Percentiles rank a stretch among this genome's conserved stretches.
These are phyloP conservation scores for Termitomyces sp. DNA, from an alignment of 768 basidiomycete species.

Conservation along the genomic window DNA sequence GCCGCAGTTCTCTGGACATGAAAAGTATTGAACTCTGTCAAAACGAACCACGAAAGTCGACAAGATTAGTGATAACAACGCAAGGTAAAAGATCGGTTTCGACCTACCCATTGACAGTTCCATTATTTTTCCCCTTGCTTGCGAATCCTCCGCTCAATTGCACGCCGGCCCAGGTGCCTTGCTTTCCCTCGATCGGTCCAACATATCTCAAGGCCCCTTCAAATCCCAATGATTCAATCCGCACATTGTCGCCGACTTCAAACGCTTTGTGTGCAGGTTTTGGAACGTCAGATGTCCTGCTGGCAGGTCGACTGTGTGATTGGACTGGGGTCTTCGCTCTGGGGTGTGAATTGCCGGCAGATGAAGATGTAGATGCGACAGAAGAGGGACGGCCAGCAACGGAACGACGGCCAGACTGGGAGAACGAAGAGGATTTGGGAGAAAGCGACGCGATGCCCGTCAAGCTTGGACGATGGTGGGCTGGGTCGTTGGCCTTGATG, in stretches of 20 bases:
- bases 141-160: conserved; percentile 82
- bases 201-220: conserved; percentile 82
- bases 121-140: conserved; percentile 96
- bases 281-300: conserved; percentile 42
- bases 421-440: conserved; percentile 41
- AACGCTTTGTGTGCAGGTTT: conserved; percentile 50
- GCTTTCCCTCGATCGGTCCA: conserved; percentile 86
- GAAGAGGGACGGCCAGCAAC: conserved; percentile 52
- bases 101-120: conserved; percentile 79
- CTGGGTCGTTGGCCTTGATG: conserved; percentile 78
- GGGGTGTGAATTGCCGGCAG: conserved; percentile 28
- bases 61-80: conserved; percentile 17
- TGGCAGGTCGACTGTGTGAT: conserved; percentile 60
- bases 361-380: conserved; percentile 54
- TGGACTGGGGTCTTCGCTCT: conserved; percentile 55
- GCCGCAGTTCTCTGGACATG: conserved; percentile 81
- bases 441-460: conserved; percentile 48
- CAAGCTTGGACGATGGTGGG: conserved; percentile 51
- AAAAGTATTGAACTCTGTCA: conserved; percentile 81
- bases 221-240: conserved; percentile 85
- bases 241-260: conserved; percentile 77
- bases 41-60: conserved; percentile 2
- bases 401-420: conserved; percentile 51
- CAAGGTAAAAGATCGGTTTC: conserved; percentile 23
- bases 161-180: conserved; percentile 91